phyloP scores from a whole-genome alignment of 2,329 filamentous ascomycete species.

The Colletotrichum eleusines region DNA sequence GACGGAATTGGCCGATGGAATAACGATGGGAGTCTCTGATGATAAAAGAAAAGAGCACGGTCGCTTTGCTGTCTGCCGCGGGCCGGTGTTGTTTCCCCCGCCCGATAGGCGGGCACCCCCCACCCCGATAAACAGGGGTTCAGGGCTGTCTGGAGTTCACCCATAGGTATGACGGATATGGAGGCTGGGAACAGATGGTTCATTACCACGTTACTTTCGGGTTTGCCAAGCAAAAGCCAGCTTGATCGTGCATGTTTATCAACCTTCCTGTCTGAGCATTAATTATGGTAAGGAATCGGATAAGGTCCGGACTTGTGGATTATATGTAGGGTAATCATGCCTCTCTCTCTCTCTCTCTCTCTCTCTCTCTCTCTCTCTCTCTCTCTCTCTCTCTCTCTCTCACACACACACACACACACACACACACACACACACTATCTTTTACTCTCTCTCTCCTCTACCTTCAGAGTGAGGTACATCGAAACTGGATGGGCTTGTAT shows the following conservation, averaged over 20 bases:
- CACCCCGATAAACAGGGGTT: slow-evolving; percentile 34
- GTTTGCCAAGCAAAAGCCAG: slow-evolving; percentile 33
- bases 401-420: too few relatives aligned
- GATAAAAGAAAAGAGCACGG: slow-evolving; percentile 27
- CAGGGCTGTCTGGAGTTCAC: neutral
- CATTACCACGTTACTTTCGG: slow-evolving; percentile 23
- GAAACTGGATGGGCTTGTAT: too few relatives aligned
- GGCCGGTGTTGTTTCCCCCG: slow-evolving; percentile 36
- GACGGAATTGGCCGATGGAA: slow-evolving; percentile 7
- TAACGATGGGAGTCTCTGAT: slow-evolving; percentile 4
- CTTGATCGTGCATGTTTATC: slow-evolving; percentile 30
- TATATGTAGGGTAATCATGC: too few relatives aligned
- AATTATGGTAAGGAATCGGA: neutral
- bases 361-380: too few relatives aligned
- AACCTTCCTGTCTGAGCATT: slow-evolving; percentile 41
- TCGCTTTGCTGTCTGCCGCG: neutral
- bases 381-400: neutral
- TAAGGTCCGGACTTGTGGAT: neutral
- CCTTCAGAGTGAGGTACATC: neutral
- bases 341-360: neutral
- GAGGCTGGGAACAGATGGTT: slow-evolving; percentile 2
- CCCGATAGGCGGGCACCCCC: slow-evolving; percentile 24
- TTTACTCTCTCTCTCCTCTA: too few relatives aligned
- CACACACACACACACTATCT: too few relatives aligned
- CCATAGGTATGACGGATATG: neutral